Evolutionary conservation across 805 yeast genomes (phyloP), one percentile per base, ranked within the genome.

Genomic region (Saturnispora sekii): DNA sequence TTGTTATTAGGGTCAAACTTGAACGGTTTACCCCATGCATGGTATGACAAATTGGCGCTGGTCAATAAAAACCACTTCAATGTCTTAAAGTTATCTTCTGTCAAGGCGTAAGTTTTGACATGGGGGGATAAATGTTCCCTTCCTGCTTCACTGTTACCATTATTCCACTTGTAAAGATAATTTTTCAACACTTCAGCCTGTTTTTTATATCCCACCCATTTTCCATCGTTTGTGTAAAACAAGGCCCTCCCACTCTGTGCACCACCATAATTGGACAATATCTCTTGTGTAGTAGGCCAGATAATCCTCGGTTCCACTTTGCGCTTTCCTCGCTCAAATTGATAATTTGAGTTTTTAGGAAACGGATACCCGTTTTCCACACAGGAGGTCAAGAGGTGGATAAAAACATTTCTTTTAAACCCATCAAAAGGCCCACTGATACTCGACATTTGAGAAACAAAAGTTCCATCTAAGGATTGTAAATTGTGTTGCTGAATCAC

Each of bases 41-140:
- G 82, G 44, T 75, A 75, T 30, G 89, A 80, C 35, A 84, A 55
- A 55, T 86, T 86, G 30, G 86, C 83, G 40, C 88, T 80, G 0
- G 93, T 83, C 56, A 83, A 67, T 5, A 83, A 58, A 15, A 79
- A 71, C 94, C 95, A 86, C 41, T 74, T 71, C 5, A 83, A 57
- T 2, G 74, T 63, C 32, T 61, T 53, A 59, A 72, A 75, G 41
- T 68, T 54, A 51, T 76, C 77, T 4, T 70, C 71, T 10, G 80
- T 71, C 50, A 76, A 70, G 47, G 76, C 55, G 53, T 82, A 77
- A 30, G 84, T 74, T 59, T 86, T 86, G 11, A 81, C 78, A 61
- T 86, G 95, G 3, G 67, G 64, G 4, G 63, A 53, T n/a, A 63
- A 41, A 17, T 48, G 47, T 0, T 54, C 38, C 38, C 67, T 48